A percentile compares a stretch with the other conserved stretches of the same genome.
Conservation (phyloP, 768 basidiomycete genomes). For the Mycena olivaceomarginata region DNA sequence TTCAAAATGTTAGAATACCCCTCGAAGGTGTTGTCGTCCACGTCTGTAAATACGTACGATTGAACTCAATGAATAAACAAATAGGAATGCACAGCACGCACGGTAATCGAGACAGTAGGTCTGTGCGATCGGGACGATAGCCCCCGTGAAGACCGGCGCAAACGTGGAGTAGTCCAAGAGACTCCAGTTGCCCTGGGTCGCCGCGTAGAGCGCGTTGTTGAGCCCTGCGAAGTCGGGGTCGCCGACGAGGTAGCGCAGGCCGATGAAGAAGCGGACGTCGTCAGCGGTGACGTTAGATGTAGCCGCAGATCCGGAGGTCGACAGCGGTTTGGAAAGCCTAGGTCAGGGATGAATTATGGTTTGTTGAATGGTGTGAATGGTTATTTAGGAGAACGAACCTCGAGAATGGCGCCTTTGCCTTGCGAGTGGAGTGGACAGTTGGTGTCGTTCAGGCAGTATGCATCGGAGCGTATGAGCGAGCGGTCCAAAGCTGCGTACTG, state of each 20-base stretch:
- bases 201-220: constrained; percentile 23
- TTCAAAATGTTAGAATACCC: constrained; percentile 31
- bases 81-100: constrained; percentile 12
- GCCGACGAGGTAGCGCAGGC: constrained; percentile 25
- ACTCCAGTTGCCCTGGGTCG: constrained; percentile 31
- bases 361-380: neutral
- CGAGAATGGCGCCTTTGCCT: constrained; percentile 31
- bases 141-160: constrained; percentile 10
- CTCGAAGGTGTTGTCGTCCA: constrained; percentile 36
- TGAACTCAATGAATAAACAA: constrained; percentile 3
- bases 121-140: constrained; percentile 21
- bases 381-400: constrained; percentile 16
- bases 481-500: constrained; percentile 29
- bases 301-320: constrained; percentile 1
- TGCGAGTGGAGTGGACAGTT: constrained; percentile 22
- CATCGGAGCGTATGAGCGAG: constrained; percentile 31
- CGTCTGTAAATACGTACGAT: constrained; percentile 16
- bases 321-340: constrained; percentile 27
- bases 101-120: constrained; percentile 33
- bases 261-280: constrained; percentile 28
- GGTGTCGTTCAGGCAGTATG: constrained; percentile 27
- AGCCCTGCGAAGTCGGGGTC: constrained; percentile 22
- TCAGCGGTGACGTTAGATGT: constrained; percentile 16
- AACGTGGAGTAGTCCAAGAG: constrained; percentile 1
- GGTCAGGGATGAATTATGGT: neutral